Percentiles rank a stretch among this genome's conserved stretches.
Conservation (phyloP, 2,329 filamentous ascomycete species). For the Falciphora oryzae region DNA sequence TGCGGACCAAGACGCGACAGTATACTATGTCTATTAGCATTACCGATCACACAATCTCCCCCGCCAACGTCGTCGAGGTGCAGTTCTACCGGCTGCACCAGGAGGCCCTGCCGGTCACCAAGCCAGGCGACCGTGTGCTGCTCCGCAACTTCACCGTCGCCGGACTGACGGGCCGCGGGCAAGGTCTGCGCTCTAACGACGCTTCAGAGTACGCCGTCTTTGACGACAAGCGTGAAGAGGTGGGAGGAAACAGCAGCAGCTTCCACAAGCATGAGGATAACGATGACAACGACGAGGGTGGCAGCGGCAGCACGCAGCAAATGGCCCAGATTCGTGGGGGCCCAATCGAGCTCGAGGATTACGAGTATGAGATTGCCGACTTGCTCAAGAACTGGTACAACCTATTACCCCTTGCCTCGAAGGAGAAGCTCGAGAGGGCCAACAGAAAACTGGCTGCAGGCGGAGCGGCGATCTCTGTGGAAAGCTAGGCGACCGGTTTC, state of each 20-base stretch:
- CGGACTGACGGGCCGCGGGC: constrained; percentile 47
- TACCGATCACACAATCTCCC: constrained; percentile 49
- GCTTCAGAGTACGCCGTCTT: constrained; percentile 58
- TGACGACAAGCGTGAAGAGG: constrained; percentile 27
- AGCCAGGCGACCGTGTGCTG: constrained; percentile 52
- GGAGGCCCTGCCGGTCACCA: constrained; percentile 48
- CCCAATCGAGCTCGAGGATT: constrained; percentile 49
- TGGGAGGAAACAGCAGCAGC: not conserved
- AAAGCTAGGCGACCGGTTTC: not conserved
- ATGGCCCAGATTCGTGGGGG: constrained; percentile 52
- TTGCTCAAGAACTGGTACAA: constrained; percentile 45
- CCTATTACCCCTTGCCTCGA: constrained; percentile 39
- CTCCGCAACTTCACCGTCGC: constrained; percentile 51
- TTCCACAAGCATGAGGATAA: constrained; percentile 2
- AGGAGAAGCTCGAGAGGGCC: constrained; percentile 43
- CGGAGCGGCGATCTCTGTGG: not conserved
- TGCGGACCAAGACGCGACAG: constrained; percentile 51
- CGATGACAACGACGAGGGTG: not conserved
- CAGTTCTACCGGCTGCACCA: constrained; percentile 55
- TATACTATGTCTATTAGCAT: constrained; percentile 54
- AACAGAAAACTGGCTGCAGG: constrained; percentile 28
- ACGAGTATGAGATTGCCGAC: constrained; percentile 43
- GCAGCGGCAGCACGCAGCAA: not conserved
- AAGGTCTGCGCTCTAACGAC: constrained; percentile 49
- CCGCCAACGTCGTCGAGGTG: constrained; percentile 45